Base-by-base conservation (phyloP, 129 eudicot genomes). In the Escallonia herrerae region DNA sequence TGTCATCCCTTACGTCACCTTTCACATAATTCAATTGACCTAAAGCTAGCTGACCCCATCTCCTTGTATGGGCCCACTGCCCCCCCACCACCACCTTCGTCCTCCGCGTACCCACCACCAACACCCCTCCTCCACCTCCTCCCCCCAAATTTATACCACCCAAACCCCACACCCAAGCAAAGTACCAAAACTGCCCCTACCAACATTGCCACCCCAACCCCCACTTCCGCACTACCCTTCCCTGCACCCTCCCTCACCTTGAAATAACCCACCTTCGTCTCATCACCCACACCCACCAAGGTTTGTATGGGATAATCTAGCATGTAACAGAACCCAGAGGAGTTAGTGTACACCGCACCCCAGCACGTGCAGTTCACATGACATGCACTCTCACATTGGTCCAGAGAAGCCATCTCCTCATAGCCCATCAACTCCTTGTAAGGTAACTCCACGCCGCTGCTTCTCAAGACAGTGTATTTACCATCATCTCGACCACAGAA, bases 311-410 rank as follows among this genome's bases (percentile, higher is more conserved):
- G 97, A 57, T 86, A 94, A 7, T 82, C 81, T 73, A 94, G 72
- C 33, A 54, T 83, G 93, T 94, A 94, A 69, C 99, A 94, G 72
- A 83, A 83, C 56, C 96, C 90, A 55, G 99, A 94, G 2, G 87
- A 75, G 89, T 89, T 94, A 75, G 82, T 89, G 79, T 94, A 94
- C 73, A 86, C 88, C 80, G 71, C 96, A 45, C 96, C 99, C 95
- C 99, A 83, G 38, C 99, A 94, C 8, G 88, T 75, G 72, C 99
- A 94, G 8, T 78, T 80, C 4, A 39, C 47, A 14, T 80, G 77
- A 61, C 99, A 94, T 42, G 93, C 67, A 8, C 56, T 64, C 73
- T 89, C 95, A 42, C 99, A 94, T 61, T 83, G 51, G 37, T 74
- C 83, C 12, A 77, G 5, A 42, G 95, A 81, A 11, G 45, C 75